Conservation (phyloP, 352 stramenopile species). For the Discostella stelligera region DNA sequence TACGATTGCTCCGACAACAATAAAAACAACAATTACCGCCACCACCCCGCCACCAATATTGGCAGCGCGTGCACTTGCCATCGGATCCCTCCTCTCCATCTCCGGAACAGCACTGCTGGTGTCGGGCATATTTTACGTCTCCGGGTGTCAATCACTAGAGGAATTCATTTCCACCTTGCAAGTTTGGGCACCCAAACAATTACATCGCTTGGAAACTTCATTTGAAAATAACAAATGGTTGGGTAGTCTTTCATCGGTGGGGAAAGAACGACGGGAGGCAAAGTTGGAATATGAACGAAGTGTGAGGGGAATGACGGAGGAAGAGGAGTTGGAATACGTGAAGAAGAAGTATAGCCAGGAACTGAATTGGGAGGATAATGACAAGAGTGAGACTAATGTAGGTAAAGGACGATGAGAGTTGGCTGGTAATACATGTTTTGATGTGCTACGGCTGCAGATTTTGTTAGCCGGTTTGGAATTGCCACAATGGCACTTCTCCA, state of each 20-base stretch:
- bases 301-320: constrained; percentile 47
- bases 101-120: constrained; percentile 39
- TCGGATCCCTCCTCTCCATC: constrained; percentile 45
- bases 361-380: constrained; percentile 30
- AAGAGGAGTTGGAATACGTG: constrained; percentile 50
- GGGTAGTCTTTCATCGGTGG: background rate
- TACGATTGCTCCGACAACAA: background rate
- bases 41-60: constrained; percentile 22
- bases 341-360: constrained; percentile 31
- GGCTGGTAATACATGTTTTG: too few relatives aligned
- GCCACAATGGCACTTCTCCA: too few relatives aligned
- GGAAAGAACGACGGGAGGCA: constrained; percentile 10
- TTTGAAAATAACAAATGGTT: constrained; percentile 10
- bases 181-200: constrained; percentile 30
- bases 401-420: background rate
- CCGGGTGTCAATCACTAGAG: constrained; percentile 45
- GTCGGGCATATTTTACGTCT: constrained; percentile 39
- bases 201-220: constrained; percentile 28
- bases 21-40: constrained; percentile 1
- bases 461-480: too few relatives aligned
- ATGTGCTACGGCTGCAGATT: too few relatives aligned
- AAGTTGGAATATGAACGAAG: constrained; percentile 34
- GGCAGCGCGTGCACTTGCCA: constrained; percentile 32
- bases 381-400: background rate
- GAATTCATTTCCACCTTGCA: constrained; percentile 35